phyloP scores from a whole-genome alignment of 768 basidiomycete genomes.

The Kockovaella imperatae region DNA sequence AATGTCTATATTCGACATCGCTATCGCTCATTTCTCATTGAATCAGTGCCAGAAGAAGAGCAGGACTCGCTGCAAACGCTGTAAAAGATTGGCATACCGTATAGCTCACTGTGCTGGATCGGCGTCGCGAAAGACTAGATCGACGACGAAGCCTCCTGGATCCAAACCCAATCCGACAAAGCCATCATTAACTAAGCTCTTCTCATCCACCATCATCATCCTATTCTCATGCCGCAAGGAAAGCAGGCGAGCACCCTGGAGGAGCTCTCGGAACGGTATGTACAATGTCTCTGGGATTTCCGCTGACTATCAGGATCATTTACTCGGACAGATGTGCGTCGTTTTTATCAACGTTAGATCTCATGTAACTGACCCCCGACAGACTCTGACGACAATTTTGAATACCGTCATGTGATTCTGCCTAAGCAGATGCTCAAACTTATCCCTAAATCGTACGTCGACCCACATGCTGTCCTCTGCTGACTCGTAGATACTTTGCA shows the following conservation, averaged over 20 bases:
- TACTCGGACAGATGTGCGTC: conserved; percentile 44
- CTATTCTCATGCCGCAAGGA: conserved; percentile 1
- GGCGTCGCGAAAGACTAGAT: too few relatives aligned
- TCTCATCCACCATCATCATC: background rate
- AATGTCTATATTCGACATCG: too few relatives aligned
- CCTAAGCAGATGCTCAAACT: conserved; percentile 91
- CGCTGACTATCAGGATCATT: conserved; percentile 32
- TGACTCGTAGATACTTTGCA: conserved; percentile 55
- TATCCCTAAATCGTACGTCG: conserved; percentile 60
- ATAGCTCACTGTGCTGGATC: too few relatives aligned
- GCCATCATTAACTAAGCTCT: too few relatives aligned
- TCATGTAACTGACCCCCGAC: background rate
- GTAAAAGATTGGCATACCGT: too few relatives aligned
- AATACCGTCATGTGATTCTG: conserved; percentile 89
- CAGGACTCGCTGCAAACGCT: too few relatives aligned
- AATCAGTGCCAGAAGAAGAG: too few relatives aligned
- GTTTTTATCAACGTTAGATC: background rate
- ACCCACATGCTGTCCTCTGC: background rate
- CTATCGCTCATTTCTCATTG: too few relatives aligned
- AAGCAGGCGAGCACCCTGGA: conserved; percentile 35
- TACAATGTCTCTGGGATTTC: background rate
- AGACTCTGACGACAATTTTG: conserved; percentile 79
- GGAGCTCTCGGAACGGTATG: conserved; percentile 40
- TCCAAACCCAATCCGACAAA: too few relatives aligned
- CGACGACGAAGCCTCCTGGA: too few relatives aligned